Base-by-base conservation (phyloP, 1,284 basidiomycete species). In the Irpex sp. region DNA sequence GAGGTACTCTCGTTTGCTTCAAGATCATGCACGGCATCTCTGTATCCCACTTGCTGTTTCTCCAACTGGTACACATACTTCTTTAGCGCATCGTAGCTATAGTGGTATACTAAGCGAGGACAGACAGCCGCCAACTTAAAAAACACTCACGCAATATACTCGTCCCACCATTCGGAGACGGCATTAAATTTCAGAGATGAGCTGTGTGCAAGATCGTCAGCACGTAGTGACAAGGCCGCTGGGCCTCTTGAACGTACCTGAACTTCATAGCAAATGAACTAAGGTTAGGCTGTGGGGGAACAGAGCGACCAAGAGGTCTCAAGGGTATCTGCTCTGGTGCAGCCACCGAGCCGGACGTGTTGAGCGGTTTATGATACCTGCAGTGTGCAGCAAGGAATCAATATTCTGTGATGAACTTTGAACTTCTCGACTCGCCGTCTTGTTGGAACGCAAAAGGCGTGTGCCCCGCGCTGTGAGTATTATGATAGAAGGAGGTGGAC, bases 131-230 rank as follows among this genome's bases (percentile, higher is more conserved):
- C 8, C 4, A 50, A 61, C 11, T 13, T 5, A 37, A 56, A 7
- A 2, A 35, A 43, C 1, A 81, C 89, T 67, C 70, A 93, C 86
- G 88, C 85, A 65, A 98, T 90, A 73, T 98, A 98, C 67, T 95
- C 88, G 70, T 95, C 92, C 85, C 91, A 92, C 95, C 96, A 98
- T 66, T 98, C 95, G 1, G 94, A 84, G 49, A 96, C 93, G 21
- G 93, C 91, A 71, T 98, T 97, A 78, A 97, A 95, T 74, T 96
- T 93, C 66, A 97, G 83, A 13, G 94, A 90, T 35, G 86, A 88
- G 68, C 86, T 88, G 50, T 9, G 21, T 37, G 6, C 19, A 13
- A n/a, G 49, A 50, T 19, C 37, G 37, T 33, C 3, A 19, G 33
- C 33, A 13, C 19, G 53, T 21, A 13, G 8, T 13, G 43, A 17